phyloP scores from a whole-genome alignment of 768 basidiomycete species.

The Leccinum subgranulosum region DNA sequence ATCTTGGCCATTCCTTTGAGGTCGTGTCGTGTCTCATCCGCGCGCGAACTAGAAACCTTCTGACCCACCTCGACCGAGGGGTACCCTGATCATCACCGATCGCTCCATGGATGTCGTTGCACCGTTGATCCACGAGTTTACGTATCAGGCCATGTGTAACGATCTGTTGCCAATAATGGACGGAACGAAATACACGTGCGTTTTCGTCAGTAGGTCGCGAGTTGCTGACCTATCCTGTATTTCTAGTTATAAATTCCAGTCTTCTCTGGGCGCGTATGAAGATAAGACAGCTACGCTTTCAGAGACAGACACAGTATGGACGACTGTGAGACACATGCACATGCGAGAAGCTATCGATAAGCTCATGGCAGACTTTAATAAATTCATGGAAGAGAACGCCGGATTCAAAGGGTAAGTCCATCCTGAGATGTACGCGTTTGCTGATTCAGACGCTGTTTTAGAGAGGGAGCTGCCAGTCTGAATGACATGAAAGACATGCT shows the following conservation, averaged over 20 bases:
- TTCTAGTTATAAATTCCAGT: constrained; percentile 87
- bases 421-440: constrained; percentile 2
- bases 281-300: constrained; percentile 85
- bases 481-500: constrained; percentile 99
- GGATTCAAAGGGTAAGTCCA: constrained; percentile 81
- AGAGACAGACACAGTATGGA: constrained; percentile 89
- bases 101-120: constrained; percentile 93
- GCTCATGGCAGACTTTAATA: constrained; percentile 93
- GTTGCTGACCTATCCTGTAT: not conserved
- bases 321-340: constrained; percentile 91
- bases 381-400: constrained; percentile 90
- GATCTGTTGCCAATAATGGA: constrained; percentile 88
- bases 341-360: constrained; percentile 99
- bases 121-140: constrained; percentile 95
- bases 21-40: not conserved
- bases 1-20: not conserved
- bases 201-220: constrained; percentile 18
- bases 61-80: constrained; percentile 64
- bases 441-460: constrained; percentile 22
- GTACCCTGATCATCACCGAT: constrained; percentile 88
- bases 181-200: constrained; percentile 83
- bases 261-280: constrained; percentile 79
- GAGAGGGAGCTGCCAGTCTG: constrained; percentile 79
- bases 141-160: constrained; percentile 98
- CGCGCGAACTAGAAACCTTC: constrained; percentile 42